A percentile compares a stretch with the other conserved stretches of the same genome.
Evolutionary conservation across 2,329 filamentous ascomycete species (phyloP).

Genomic region (Diaporthe nobilis): DNA sequence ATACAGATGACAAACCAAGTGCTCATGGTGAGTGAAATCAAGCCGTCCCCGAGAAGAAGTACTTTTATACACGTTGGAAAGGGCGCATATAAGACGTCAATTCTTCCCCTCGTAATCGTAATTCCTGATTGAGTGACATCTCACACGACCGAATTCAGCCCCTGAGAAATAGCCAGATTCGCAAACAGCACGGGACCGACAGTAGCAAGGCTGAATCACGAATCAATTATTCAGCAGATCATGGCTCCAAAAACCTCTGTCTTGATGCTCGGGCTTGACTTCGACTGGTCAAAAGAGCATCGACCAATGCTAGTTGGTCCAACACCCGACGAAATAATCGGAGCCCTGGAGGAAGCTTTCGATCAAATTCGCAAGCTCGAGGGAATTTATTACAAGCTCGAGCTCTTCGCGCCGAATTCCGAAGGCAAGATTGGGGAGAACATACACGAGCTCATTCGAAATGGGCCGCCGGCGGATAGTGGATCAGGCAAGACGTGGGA

Average conservation of each 20-base stretch:
- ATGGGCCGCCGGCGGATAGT: neutral
- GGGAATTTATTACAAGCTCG: neutral
- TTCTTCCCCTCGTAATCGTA: too few species aligned
- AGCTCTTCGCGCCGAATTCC: neutral
- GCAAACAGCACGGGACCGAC: neutral
- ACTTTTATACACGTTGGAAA: too few species aligned
- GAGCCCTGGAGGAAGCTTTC: neutral
- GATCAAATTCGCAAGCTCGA: neutral
- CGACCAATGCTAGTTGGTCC: neutral
- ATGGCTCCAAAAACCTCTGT: neutral
- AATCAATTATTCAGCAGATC: neutral
- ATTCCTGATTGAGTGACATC: rapidly evolving
- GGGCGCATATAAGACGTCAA: neutral
- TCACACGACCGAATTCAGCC: neutral
- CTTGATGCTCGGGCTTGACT: neutral
- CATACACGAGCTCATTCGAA: neutral
- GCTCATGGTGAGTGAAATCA: too few species aligned
- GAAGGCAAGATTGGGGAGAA: neutral
- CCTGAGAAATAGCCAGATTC: neutral
- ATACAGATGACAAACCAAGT: neutral
- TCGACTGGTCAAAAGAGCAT: neutral
- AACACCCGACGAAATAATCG: neutral
- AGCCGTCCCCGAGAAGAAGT: neutral
- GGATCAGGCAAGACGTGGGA: neutral
- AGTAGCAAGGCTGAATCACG: neutral